phyloP scores from a whole-genome alignment of 2,329 filamentous ascomycete genomes.

The Aspergillus tubingensis region DNA sequence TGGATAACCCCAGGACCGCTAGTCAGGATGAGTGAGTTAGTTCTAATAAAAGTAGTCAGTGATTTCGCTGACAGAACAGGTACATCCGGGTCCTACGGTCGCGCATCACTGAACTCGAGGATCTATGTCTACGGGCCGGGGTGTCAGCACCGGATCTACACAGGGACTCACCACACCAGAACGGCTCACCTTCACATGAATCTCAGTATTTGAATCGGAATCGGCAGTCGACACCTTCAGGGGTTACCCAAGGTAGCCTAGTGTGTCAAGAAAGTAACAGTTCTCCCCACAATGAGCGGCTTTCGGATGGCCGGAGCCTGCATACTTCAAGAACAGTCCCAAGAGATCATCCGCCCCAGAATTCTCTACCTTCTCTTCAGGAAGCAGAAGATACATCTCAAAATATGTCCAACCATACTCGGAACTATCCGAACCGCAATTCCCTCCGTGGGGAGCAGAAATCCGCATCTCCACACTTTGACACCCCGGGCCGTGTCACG shows the following conservation, averaged over 20 bases:
- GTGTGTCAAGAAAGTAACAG: not conserved
- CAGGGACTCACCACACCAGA: not conserved
- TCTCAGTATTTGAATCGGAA: not conserved
- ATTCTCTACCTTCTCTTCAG: not conserved
- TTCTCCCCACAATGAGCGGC: not conserved
- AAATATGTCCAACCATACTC: not conserved
- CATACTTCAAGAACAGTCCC: not conserved
- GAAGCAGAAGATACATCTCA: not conserved
- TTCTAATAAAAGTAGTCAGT: constrained; percentile 5
- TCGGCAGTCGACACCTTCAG: not conserved
- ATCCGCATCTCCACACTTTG: not conserved
- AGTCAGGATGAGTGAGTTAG: constrained; percentile 38
- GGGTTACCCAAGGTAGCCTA: not conserved
- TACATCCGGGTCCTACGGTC: constrained; percentile 24
- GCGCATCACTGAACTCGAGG: constrained; percentile 33
- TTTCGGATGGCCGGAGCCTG: not conserved
- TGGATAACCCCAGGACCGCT: constrained; percentile 39
- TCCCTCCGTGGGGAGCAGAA: not conserved
- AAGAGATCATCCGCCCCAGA: not conserved
- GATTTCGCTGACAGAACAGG: constrained; percentile 2
- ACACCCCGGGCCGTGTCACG: constrained; percentile 23
- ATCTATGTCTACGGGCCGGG: constrained; percentile 24
- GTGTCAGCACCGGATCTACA: constrained; percentile 18
- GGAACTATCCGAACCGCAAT: not conserved
- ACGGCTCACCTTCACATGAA: not conserved